Evolutionary conservation across 2,329 filamentous ascomycete genomes (phyloP).

Genomic region (Bipolaris sorokiniana): DNA sequence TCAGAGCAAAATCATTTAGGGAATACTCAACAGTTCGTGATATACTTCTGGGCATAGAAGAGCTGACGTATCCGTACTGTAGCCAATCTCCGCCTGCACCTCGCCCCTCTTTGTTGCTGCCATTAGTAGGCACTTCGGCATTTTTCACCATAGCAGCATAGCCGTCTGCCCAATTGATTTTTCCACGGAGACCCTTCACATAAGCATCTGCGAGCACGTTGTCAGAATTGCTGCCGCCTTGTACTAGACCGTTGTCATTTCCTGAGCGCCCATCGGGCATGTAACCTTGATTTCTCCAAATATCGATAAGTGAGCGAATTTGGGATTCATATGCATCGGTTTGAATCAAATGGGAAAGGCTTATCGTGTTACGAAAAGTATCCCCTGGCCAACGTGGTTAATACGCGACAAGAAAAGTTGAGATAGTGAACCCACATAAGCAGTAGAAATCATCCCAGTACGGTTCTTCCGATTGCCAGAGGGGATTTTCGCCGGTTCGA

Average conservation of each 20-base stretch:
- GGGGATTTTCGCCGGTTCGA: slow-evolving; percentile 72
- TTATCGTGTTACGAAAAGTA: slow-evolving; percentile 65
- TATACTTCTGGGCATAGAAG: slow-evolving; percentile 37
- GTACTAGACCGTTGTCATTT: slow-evolving; percentile 70
- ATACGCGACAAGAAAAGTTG: slow-evolving; percentile 37
- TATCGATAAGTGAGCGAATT: slow-evolving; percentile 70
- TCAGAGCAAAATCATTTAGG: slow-evolving; percentile 50
- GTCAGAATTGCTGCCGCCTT: slow-evolving; percentile 73
- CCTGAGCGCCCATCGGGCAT: slow-evolving; percentile 70
- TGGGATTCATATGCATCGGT: slow-evolving; percentile 68
- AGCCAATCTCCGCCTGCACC: slow-evolving; percentile 73
- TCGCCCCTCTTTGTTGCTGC: slow-evolving; percentile 70
- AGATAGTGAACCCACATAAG: slow-evolving; percentile 51
- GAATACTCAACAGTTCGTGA: slow-evolving; percentile 50
- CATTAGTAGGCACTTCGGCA: slow-evolving; percentile 63
- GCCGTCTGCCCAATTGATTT: slow-evolving; percentile 70
- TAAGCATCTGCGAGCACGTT: slow-evolving; percentile 75
- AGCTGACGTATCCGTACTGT: slow-evolving; percentile 63
- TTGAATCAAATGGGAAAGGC: slow-evolving; percentile 68
- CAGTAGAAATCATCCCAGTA: slow-evolving; percentile 76
- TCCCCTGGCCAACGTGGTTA: slow-evolving; percentile 62
- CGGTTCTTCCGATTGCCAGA: slow-evolving; percentile 68
- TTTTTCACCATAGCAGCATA: slow-evolving; percentile 74
- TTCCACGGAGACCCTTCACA: slow-evolving; percentile 66
- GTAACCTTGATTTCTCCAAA: slow-evolving; percentile 68